Conservation (phyloP, 495 filamentous ascomycete species). For the Tuber brumale region DNA sequence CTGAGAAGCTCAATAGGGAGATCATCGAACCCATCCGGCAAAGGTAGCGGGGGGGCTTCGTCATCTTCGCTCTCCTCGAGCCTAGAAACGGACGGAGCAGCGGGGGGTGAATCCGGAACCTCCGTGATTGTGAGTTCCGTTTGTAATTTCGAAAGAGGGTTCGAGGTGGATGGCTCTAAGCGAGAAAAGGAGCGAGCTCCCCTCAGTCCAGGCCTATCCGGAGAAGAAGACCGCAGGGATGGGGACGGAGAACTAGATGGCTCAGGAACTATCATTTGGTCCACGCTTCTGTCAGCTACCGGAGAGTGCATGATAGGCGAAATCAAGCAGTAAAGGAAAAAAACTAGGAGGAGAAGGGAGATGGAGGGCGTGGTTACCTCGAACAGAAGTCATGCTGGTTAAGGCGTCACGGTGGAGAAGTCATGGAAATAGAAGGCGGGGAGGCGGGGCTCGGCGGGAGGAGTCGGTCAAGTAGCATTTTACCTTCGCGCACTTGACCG, state of each 20-base stretch:
- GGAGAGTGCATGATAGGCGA: conserved; percentile 10
- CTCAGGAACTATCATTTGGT: conserved; percentile 17
- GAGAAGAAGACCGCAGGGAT: conserved; percentile 34
- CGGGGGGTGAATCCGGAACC: conserved; percentile 28
- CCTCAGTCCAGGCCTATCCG: conserved; percentile 35
- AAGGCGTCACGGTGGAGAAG: conserved; percentile 15
- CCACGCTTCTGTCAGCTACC: conserved; percentile 21
- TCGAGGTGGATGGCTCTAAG: conserved; percentile 39
- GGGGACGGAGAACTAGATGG: conserved; percentile 32
- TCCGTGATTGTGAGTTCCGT: conserved; percentile 31
- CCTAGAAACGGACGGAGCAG: conserved; percentile 47
- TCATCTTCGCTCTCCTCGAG: conserved; percentile 54
- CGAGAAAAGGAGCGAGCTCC: conserved; percentile 44
- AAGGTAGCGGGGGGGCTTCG: conserved; percentile 43
- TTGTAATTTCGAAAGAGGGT: conserved; percentile 34
- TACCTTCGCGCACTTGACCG: too few relatives aligned
- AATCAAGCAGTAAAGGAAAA: conserved; percentile 15
- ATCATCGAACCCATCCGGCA: conserved; percentile 62
- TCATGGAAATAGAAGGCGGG: conserved; percentile 10
- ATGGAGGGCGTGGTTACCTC: conserved; percentile 21
- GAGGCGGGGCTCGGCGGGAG: neutral
- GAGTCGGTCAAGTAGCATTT: neutral
- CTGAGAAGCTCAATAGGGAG: conserved; percentile 88
- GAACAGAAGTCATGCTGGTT: conserved; percentile 26
- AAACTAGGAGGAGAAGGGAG: neutral